phyloP scores from a whole-genome alignment of 2,329 filamentous ascomycete genomes.

The Plenodomus lindquistii region DNA sequence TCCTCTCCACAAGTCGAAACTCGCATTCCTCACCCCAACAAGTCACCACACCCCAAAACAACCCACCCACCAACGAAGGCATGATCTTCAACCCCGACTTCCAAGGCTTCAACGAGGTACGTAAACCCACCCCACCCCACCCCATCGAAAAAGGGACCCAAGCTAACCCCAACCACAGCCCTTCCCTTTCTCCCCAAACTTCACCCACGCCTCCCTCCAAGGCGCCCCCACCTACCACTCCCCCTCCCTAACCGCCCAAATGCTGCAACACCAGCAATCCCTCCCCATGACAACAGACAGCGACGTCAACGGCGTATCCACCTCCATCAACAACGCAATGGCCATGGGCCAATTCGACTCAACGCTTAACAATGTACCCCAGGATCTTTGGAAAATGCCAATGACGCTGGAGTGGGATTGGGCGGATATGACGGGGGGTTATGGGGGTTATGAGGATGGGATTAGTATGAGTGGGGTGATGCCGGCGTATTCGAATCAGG shows the following conservation, averaged over 20 bases:
- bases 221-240: constrained; percentile 33
- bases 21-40: constrained; percentile 34
- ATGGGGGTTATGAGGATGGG: constrained; percentile 41
- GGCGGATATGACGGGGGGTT: constrained; percentile 54
- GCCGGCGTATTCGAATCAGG: constrained; percentile 33
- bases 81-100: constrained; percentile 44
- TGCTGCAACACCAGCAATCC: constrained; percentile 33
- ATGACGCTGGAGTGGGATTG: constrained; percentile 95
- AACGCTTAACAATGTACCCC: constrained; percentile 74
- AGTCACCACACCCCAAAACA: constrained; percentile 22
- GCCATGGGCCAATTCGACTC: constrained; percentile 67
- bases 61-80: constrained; percentile 15
- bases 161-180: constrained; percentile 31
- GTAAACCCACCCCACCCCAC: constrained; percentile 1
- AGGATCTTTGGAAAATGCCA: constrained; percentile 92
- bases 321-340: constrained; percentile 34
- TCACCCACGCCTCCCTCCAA: constrained; percentile 44
- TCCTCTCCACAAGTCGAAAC: constrained; percentile 35
- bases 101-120: constrained; percentile 44
- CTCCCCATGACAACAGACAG: constrained; percentile 27
- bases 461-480: constrained; percentile 46
- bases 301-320: constrained; percentile 26
- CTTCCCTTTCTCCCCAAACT: constrained; percentile 47
- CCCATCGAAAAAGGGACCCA: no score
- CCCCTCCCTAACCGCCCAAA: constrained; percentile 35